phyloP scores from a whole-genome alignment of 2,329 filamentous ascomycete species.

The Microdochium bolleyi region DNA sequence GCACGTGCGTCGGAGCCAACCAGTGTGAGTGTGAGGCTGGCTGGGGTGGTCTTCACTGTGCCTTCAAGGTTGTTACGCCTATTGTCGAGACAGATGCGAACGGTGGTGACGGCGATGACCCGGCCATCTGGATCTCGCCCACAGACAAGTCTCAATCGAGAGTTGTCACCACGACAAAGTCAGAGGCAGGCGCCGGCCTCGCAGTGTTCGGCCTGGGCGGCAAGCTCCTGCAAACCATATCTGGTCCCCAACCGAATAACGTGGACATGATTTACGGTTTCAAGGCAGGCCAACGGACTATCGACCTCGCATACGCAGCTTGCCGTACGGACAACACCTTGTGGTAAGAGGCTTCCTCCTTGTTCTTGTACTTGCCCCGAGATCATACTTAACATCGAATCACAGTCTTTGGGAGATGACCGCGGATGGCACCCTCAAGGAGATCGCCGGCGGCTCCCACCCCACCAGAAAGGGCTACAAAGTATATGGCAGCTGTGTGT shows the following conservation, averaged over 20 bases:
- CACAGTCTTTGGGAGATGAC: slow-evolving; percentile 40
- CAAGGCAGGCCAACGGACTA: slow-evolving; percentile 28
- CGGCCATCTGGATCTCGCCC: slow-evolving; percentile 39
- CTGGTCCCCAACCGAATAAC: slow-evolving; percentile 41
- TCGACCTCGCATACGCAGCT: slow-evolving; percentile 41
- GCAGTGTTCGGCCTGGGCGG: slow-evolving; percentile 40
- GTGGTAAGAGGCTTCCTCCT: slow-evolving; percentile 28
- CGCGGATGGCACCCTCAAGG: slow-evolving; percentile 30
- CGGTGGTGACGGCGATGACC: slow-evolving; percentile 36
- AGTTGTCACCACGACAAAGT: slow-evolving; percentile 45
- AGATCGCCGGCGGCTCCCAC: slow-evolving; percentile 37
- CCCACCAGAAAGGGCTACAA: slow-evolving; percentile 33
- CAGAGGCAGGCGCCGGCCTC: slow-evolving; percentile 36
- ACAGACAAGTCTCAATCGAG: slow-evolving; percentile 29
- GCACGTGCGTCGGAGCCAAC: slow-evolving; percentile 31
- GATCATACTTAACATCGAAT: slow-evolving; percentile 1
- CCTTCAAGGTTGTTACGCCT: slow-evolving; percentile 31
- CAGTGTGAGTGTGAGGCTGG: slow-evolving; percentile 29
- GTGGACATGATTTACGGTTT: slow-evolving; percentile 46
- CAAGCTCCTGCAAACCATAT: slow-evolving; percentile 34
- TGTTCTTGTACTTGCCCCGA: no score
- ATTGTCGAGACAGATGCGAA: slow-evolving; percentile 33
- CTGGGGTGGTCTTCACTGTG: slow-evolving; percentile 37
- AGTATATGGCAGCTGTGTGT: slow-evolving; percentile 45
- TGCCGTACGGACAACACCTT: slow-evolving; percentile 43